Conservation (phyloP, 805 yeast species). For the Komagataella populi region DNA sequence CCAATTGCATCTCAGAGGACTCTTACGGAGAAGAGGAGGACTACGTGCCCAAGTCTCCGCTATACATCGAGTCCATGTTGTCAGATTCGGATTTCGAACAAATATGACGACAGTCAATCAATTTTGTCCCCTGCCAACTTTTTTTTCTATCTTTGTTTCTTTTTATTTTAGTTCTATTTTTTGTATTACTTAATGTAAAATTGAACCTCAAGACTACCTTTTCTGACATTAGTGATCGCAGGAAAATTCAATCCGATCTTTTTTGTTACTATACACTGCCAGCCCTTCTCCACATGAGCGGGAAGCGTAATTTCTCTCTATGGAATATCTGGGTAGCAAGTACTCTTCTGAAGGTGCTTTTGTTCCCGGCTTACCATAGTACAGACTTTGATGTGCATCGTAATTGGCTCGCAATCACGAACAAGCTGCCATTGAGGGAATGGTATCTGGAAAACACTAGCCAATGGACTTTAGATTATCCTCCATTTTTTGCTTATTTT, state of each 20-base stretch:
- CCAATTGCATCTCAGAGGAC: background rate
- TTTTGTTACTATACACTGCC: background rate
- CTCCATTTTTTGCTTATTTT: conserved; percentile 95
- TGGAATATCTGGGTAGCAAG: conserved; percentile 60
- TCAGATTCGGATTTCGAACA: background rate
- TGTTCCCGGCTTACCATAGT: conserved; percentile 76
- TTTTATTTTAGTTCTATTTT: background rate
- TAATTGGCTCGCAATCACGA: conserved; percentile 91
- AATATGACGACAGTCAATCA: background rate
- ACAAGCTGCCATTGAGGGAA: conserved; percentile 50
- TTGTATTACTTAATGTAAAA: background rate
- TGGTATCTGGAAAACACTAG: conserved; percentile 78
- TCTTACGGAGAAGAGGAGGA: background rate
- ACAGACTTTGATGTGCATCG: conserved; percentile 97
- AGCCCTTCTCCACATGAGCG: background rate
- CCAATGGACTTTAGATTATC: conserved; percentile 95
- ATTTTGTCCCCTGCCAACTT: too few species aligned
- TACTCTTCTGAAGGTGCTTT: conserved; percentile 40
- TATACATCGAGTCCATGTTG: background rate
- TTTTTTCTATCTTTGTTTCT: background rate
- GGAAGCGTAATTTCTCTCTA: conserved; percentile 27
- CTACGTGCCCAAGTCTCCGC: background rate
- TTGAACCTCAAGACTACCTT: background rate
- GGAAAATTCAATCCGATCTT: background rate
- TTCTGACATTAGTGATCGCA: background rate